Base-by-base conservation (phyloP, 768 basidiomycete species). In the Gautieria morchelliformis region DNA sequence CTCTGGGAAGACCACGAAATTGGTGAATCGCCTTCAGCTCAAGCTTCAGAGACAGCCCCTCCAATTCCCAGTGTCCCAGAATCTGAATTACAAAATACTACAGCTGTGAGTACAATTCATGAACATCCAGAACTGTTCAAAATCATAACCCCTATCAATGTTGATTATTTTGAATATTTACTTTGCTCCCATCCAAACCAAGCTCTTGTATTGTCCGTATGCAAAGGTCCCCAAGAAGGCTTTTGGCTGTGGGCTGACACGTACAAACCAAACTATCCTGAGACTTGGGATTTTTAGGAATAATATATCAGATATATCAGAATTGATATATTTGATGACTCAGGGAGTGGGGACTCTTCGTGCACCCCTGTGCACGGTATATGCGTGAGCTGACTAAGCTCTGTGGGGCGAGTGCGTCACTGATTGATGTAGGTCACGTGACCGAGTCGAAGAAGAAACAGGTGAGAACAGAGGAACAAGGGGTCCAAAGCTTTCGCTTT, bases 181-280 rank as follows among this genome's bases (percentile, higher is more conserved):
- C 58, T 76, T 0, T 9, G 5, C 0, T 5, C 27, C 3, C 77
- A 78, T 58, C 74, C 76, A 0, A 78, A 77, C 52, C 68, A 59
- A 10, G 42, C 62, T 0, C 71, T 74, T 27, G 74, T 78, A 0
- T 4, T 59, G 0, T 77, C 72, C 0, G 52, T 53, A 68, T 35
- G 58, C 8, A 9, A 30, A 0, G 66, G 67, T 0, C 63, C 79
- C 0, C 54, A 62, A 0, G 62, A 72, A 3, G 77, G 78, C 1
- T 78, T 78, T 61, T 79, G 76, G 77, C 78, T 77, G 0, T 73
- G 59, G 58, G 72, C 71, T 0, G 58, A 70, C 15, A 71, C 70
- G 5, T 49, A 49, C 41, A 41, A 8, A 5, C 50, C 50, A 2
- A 58, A 19, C 10, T 47, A 53, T 39, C 52, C 33, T 12, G 40